A percentile compares a stretch with the other conserved stretches of the same genome.
phyloP scores from a whole-genome alignment of 345 rosid genomes.

The Eucalyptus cloeziana region DNA sequence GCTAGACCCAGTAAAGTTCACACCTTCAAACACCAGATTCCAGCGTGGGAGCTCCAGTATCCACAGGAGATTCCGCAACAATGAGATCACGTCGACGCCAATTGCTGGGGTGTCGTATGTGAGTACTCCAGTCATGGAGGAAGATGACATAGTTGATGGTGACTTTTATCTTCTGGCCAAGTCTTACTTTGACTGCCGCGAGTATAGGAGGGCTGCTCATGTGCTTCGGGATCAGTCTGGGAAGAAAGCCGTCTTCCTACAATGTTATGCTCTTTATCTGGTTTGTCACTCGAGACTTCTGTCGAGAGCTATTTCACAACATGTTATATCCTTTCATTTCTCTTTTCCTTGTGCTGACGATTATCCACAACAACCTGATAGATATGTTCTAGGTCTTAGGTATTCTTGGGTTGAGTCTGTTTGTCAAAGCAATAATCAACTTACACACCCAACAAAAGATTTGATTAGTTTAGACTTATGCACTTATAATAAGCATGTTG shows the following conservation, averaged over 20 bases:
- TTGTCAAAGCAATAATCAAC: neutral
- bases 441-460: neutral
- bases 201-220: conserved; percentile 81
- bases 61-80: conserved; percentile 66
- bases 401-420: neutral
- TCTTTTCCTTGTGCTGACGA: neutral
- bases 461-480: neutral
- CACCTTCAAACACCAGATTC: conserved; percentile 91
- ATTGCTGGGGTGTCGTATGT: conserved; percentile 53
- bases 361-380: neutral
- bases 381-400: neutral
- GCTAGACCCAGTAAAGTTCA: conserved; percentile 81
- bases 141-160: conserved; percentile 63
- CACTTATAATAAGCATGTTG: neutral
- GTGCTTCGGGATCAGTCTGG: conserved; percentile 70
- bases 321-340: neutral
- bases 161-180: conserved; percentile 89
- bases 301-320: neutral
- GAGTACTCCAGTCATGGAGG: conserved; percentile 75
- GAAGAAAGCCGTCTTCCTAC: conserved; percentile 75
- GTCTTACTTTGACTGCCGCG: conserved; percentile 82
- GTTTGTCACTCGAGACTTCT: conserved; percentile 13
- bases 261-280: conserved; percentile 87
- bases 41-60: conserved; percentile 98
- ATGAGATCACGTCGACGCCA: conserved; percentile 65